These are phyloP conservation scores for Apiospora marii DNA, from an alignment of 2,329 filamentous ascomycete genomes.

Conservation along the genomic window DNA sequence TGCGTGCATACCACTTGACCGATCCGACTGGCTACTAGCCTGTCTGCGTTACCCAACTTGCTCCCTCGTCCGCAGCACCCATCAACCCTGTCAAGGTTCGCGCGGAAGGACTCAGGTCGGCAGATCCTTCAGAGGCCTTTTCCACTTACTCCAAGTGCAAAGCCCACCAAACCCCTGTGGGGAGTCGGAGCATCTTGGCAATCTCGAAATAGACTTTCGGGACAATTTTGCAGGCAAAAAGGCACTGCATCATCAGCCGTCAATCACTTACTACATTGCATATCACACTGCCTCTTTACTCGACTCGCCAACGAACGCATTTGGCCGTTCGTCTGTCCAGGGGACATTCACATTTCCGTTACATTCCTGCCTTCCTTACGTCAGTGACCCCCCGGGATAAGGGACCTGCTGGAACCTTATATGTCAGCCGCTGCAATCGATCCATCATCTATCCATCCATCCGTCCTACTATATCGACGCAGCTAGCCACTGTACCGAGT, in stretches of 20 bases:
- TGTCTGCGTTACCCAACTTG: neutral
- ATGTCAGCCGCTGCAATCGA: constrained; percentile 11
- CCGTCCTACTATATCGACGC: neutral
- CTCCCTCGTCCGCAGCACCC: neutral
- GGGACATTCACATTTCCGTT: neutral
- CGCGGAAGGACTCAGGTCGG: neutral
- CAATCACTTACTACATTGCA: constrained; percentile 6
- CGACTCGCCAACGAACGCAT: neutral
- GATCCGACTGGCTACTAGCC: neutral
- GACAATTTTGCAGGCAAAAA: neutral
- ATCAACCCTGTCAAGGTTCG: neutral
- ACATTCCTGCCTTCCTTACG: neutral
- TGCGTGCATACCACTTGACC: neutral
- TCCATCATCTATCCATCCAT: neutral
- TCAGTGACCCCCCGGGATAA: neutral
- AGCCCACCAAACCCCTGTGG: neutral
- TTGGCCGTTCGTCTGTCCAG: neutral
- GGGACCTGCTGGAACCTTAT: neutral
- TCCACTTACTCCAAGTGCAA: neutral
- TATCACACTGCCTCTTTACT: neutral
- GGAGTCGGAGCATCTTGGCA: constrained; percentile 3
- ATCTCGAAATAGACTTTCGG: constrained; percentile 14
- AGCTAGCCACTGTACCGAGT: neutral
- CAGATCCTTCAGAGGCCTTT: neutral
- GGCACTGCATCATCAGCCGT: neutral